phyloP scores from a whole-genome alignment of 176 grass and related monocot species.

The Pontederia crassipes region DNA sequence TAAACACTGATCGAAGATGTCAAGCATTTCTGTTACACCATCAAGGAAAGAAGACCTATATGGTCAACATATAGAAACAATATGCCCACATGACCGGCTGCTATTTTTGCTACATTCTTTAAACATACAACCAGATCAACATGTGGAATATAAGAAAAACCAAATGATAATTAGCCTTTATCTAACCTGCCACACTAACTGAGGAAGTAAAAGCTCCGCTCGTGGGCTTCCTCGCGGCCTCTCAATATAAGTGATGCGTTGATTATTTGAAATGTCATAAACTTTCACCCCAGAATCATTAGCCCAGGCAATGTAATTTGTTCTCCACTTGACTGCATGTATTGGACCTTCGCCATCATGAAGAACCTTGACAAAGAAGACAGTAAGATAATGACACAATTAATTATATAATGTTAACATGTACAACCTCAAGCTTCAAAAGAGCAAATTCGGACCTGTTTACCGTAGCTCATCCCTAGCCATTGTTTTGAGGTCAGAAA shows the following conservation, averaged over 20 bases:
- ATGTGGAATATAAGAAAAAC: background rate
- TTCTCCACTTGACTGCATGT: constrained; percentile 92
- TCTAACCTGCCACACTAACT: constrained; percentile 92
- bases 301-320: constrained; percentile 86
- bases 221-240: constrained; percentile 69
- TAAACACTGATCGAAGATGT: too few relatives aligned
- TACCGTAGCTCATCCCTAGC: constrained; percentile 48
- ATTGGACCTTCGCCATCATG: constrained; percentile 96
- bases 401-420: background rate
- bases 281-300: constrained; percentile 93
- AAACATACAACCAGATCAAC: too few relatives aligned
- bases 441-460: constrained; percentile 43
- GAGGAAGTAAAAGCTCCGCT: constrained; percentile 82
- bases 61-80: too few relatives aligned
- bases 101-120: too few relatives aligned
- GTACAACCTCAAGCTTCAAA: constrained; percentile 11
- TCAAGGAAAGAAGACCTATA: too few relatives aligned
- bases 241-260: constrained; percentile 93
- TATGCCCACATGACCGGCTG: too few relatives aligned
- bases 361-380: constrained; percentile 41
- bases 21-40: too few relatives aligned
- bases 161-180: background rate
- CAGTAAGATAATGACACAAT: constrained; percentile 6
- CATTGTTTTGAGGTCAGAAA: constrained; percentile 72
- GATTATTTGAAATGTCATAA: constrained; percentile 83